These are phyloP conservation scores for Yamadazyma tumulicola DNA, from an alignment of 805 yeast genomes.

Conservation along the genomic window DNA sequence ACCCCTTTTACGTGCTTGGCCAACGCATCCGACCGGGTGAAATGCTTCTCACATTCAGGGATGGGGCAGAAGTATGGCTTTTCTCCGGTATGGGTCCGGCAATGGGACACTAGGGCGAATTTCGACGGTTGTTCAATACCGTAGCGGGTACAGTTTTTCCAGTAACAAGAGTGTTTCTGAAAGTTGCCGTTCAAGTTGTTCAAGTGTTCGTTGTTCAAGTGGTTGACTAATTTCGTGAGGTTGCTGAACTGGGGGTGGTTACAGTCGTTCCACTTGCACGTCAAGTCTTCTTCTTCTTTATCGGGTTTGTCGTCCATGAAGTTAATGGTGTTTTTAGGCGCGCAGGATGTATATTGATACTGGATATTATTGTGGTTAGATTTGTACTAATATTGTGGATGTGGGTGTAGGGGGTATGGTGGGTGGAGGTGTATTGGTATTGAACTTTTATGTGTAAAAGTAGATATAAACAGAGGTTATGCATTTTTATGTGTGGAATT, in stretches of 20 bases:
- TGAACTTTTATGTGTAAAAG: too few relatives aligned
- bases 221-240: constrained; percentile 28
- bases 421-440: too few relatives aligned
- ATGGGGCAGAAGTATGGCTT: constrained; percentile 61
- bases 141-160: constrained; percentile 56
- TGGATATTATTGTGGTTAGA: neutral
- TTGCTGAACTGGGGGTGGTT: constrained; percentile 13
- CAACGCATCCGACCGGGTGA: constrained; percentile 59
- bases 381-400: neutral
- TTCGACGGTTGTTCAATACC: constrained; percentile 52
- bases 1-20: constrained; percentile 60
- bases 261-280: constrained; percentile 37
- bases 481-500: too few relatives aligned
- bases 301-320: constrained; percentile 3
- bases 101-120: constrained; percentile 59
- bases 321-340: neutral
- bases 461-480: too few relatives aligned
- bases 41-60: constrained; percentile 62
- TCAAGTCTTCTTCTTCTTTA: constrained; percentile 2
- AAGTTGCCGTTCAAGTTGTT: constrained; percentile 6
- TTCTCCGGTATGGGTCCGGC: constrained; percentile 65
- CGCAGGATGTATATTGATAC: neutral
- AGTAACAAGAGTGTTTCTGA: constrained; percentile 49
- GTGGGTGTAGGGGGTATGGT: too few relatives aligned
- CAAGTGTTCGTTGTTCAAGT: constrained; percentile 29